A percentile compares a stretch with the other conserved stretches of the same genome.
Evolutionary conservation across 768 basidiomycete genomes (phyloP).

Genomic region (Trametes gibbosa): DNA sequence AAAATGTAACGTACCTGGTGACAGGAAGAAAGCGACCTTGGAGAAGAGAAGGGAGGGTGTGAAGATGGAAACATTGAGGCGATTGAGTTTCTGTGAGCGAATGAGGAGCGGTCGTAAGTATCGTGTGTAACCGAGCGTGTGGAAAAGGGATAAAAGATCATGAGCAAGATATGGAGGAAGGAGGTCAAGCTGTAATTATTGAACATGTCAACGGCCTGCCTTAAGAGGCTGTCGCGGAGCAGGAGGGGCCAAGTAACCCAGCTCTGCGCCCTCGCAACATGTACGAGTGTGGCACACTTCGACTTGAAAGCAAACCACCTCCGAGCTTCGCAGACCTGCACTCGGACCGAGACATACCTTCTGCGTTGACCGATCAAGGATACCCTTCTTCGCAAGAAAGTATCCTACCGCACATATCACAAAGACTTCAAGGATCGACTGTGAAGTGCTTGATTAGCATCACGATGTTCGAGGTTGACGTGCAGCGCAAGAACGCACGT

Average conservation of each 20-base stretch:
- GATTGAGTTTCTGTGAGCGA: constrained; percentile 61
- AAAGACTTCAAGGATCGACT: constrained; percentile 92
- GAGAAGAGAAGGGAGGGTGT: constrained; percentile 87
- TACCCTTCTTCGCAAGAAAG: constrained; percentile 70
- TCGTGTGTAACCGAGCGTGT: no score
- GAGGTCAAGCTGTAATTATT: no score
- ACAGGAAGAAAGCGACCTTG: constrained; percentile 86
- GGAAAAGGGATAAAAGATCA: no score
- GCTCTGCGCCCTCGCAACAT: no score
- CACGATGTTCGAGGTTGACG: no score
- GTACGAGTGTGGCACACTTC: no score
- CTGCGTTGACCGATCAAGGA: constrained; percentile 88
- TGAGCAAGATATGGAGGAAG: no score
- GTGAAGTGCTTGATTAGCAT: background rate
- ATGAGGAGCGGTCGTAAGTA: background rate
- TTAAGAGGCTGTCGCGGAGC: no score
- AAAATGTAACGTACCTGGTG: constrained; percentile 52
- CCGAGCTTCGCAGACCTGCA: background rate
- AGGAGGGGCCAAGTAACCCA: no score
- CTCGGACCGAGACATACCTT: constrained; percentile 49
- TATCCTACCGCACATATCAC: constrained; percentile 83
- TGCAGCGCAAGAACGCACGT: constrained; percentile 31
- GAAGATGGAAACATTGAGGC: constrained; percentile 86
- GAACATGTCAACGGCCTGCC: no score
- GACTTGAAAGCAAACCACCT: no score